Conservation (phyloP, 305 asterid species). For the Ilex paraguariensis region DNA sequence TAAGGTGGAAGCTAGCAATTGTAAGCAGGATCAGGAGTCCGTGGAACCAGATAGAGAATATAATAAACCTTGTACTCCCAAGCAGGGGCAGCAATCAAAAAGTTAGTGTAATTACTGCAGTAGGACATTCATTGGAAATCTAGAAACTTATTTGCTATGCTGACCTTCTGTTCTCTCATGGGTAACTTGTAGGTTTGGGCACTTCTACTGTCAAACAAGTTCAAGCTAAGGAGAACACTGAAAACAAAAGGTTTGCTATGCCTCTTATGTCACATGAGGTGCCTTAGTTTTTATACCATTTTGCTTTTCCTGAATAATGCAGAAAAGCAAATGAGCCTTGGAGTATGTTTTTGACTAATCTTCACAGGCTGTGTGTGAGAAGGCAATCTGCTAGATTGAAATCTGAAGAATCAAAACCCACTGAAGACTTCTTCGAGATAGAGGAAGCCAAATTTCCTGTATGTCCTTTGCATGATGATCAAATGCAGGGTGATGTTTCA, state of each 20-base stretch:
- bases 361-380: constrained; percentile 39
- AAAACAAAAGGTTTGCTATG: constrained; percentile 44
- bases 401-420: constrained; percentile 25
- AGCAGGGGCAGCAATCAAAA: constrained; percentile 23
- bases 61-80: constrained; percentile 23
- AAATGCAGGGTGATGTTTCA: constrained; percentile 27
- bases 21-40: constrained; percentile 23
- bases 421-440: constrained; percentile 15
- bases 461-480: constrained; percentile 13
- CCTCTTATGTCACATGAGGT: constrained; percentile 2
- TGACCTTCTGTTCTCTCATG: neutral
- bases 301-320: neutral
- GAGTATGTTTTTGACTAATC: neutral
- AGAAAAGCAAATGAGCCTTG: neutral
- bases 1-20: constrained; percentile 30
- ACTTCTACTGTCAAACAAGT: constrained; percentile 22
- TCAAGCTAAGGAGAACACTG: constrained; percentile 29
- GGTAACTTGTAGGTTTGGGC: constrained; percentile 26
- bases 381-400: constrained; percentile 64
- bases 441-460: constrained; percentile 11
- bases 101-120: constrained; percentile 33
- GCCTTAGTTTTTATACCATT: neutral
- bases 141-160: neutral
- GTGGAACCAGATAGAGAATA: constrained; percentile 22
- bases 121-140: neutral